A percentile compares a stretch with the other conserved stretches of the same genome.
Evolutionary conservation across 805 yeast genomes (phyloP).

Genomic region (Candida xiaguanensis): DNA sequence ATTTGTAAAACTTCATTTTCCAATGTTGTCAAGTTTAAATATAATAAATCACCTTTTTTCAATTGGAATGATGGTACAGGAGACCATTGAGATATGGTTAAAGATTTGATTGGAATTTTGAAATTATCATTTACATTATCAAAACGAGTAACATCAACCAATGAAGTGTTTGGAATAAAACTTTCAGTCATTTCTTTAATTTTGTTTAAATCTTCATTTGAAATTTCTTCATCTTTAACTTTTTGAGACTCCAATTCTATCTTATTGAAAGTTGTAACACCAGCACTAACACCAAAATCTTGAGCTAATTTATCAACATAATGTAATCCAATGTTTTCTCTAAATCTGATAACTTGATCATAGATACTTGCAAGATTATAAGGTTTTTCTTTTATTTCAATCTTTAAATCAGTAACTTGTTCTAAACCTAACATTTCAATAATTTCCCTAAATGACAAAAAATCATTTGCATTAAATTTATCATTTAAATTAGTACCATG

Average conservation of each 20-base stretch:
- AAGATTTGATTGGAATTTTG: slow-evolving; percentile 51
- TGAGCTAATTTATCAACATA: slow-evolving; percentile 41
- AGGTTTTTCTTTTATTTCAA: slow-evolving; percentile 49
- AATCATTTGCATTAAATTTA: slow-evolving; percentile 21
- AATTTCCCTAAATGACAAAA: slow-evolving; percentile 23
- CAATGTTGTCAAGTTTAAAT: slow-evolving; percentile 68
- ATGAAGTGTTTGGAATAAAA: slow-evolving; percentile 12
- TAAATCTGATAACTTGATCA: slow-evolving; percentile 58
- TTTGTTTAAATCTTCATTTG: slow-evolving; percentile 29
- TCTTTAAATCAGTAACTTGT: slow-evolving; percentile 25
- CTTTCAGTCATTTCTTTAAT: slow-evolving; percentile 14
- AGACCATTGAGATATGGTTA: slow-evolving; percentile 73
- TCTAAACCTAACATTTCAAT: slow-evolving; percentile 16
- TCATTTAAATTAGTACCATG: slow-evolving; percentile 31
- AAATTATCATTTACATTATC: slow-evolving; percentile 24
- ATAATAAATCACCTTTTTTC: slow-evolving; percentile 73
- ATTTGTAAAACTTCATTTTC: slow-evolving; percentile 79
- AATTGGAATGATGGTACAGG: slow-evolving; percentile 70
- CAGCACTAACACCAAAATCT: slow-evolving; percentile 42
- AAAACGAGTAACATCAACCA: slow-evolving; percentile 24
- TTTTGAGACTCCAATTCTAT: slow-evolving; percentile 36
- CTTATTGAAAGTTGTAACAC: slow-evolving; percentile 46
- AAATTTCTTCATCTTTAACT: slow-evolving; percentile 15
- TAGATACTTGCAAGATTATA: slow-evolving; percentile 60
- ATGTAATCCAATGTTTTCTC: slow-evolving; percentile 58